Evolutionary conservation across 495 filamentous ascomycete genomes (phyloP).

Genomic region (Cairneyella variabilis): DNA sequence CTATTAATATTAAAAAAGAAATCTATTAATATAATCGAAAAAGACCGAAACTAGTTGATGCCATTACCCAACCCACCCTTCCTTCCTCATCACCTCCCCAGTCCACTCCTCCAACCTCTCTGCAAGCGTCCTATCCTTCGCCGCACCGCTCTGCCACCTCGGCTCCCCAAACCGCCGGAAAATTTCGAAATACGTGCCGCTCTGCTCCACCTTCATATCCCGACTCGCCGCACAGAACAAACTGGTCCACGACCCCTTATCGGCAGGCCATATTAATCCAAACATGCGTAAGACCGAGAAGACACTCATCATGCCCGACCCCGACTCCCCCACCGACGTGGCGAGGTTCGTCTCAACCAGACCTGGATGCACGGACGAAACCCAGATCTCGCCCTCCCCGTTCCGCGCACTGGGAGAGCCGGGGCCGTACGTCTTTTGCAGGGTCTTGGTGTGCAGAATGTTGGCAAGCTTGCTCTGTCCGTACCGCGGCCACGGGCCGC

Average conservation of each 20-base stretch:
- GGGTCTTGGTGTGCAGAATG: slow-evolving; percentile 55
- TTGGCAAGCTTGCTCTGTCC: slow-evolving; percentile 68
- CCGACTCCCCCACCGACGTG: slow-evolving; percentile 18
- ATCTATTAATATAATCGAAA: slow-evolving; percentile 25
- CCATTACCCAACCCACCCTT: slow-evolving; percentile 30
- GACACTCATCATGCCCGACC: slow-evolving; percentile 19
- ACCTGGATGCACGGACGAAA: slow-evolving; percentile 42
- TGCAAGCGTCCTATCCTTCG: slow-evolving; percentile 30
- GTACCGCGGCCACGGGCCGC: slow-evolving; percentile 50
- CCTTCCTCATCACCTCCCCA: slow-evolving; percentile 32
- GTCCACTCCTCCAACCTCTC: slow-evolving; percentile 28
- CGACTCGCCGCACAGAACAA: slow-evolving; percentile 41
- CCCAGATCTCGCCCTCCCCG: slow-evolving; percentile 35
- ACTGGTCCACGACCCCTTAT: slow-evolving; percentile 40
- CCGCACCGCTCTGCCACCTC: slow-evolving; percentile 31
- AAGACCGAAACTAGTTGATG: slow-evolving; percentile 20
- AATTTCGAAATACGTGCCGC: slow-evolving; percentile 36
- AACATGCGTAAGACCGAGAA: slow-evolving; percentile 26
- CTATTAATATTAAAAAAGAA: slow-evolving; percentile 19
- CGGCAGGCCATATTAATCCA: slow-evolving; percentile 29
- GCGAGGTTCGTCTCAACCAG: slow-evolving; percentile 37
- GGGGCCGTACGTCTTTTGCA: slow-evolving; percentile 43
- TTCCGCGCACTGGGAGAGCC: slow-evolving; percentile 28
- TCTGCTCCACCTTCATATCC: slow-evolving; percentile 38
- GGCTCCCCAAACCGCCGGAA: slow-evolving; percentile 31